Percentiles rank a stretch among this genome's conserved stretches.
These are phyloP conservation scores for Phyllosticta citribraziliensis DNA, from an alignment of 2,329 filamentous ascomycete species.

Conservation along the genomic window DNA sequence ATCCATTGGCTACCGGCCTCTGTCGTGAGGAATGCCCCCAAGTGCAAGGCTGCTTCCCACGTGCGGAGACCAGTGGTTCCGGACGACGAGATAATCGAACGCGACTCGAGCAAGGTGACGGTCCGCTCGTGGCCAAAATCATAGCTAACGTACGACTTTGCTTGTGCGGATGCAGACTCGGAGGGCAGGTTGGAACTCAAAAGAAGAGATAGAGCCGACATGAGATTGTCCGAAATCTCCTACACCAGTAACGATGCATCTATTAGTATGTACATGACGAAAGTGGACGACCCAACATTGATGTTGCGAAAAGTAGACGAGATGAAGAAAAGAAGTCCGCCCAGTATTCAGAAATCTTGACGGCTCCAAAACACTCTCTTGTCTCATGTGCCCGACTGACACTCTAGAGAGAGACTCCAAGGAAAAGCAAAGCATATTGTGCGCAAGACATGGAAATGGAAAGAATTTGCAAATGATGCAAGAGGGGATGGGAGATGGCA, in stretches of 20 bases:
- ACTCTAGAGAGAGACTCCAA: not conserved
- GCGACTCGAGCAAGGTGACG: conserved; percentile 60
- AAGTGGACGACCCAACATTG: not conserved
- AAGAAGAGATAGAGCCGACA: conserved; percentile 56
- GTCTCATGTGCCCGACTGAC: not conserved
- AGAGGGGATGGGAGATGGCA: conserved; percentile 30
- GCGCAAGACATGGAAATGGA: not conserved
- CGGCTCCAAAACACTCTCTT: not conserved
- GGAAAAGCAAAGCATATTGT: not conserved
- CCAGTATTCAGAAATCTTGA: not conserved
- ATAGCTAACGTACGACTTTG: conserved; percentile 69
- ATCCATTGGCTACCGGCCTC: conserved; percentile 38
- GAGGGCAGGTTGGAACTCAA: conserved; percentile 55
- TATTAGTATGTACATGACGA: conserved; percentile 11
- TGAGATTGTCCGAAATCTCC: conserved; percentile 77
- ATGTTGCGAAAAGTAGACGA: not conserved
- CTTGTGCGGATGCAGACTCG: conserved; percentile 57
- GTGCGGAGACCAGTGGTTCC: conserved; percentile 70
- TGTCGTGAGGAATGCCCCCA: conserved; percentile 55
- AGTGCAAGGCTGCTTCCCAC: conserved; percentile 70
- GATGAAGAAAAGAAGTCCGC: not conserved
- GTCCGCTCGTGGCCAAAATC: conserved; percentile 25
- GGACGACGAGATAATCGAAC: conserved; percentile 56
- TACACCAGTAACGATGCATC: conserved; percentile 31
- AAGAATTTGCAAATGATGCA: not conserved